These are phyloP conservation scores for Penicillium mononematosum DNA, from an alignment of 495 filamentous ascomycete genomes.

Conservation along the genomic window DNA sequence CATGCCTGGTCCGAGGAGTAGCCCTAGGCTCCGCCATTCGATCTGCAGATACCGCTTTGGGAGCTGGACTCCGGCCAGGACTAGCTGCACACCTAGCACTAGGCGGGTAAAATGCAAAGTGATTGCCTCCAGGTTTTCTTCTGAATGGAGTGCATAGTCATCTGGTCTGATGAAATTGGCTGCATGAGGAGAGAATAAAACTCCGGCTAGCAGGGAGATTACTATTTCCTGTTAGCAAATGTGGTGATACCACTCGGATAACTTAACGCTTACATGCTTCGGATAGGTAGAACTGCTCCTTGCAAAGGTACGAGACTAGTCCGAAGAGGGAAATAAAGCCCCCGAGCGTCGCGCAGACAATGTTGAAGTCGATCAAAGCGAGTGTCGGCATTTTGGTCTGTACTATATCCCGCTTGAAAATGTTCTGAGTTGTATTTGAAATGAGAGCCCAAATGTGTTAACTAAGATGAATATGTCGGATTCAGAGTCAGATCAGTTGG, in stretches of 20 bases:
- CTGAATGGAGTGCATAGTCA: constrained; percentile 68
- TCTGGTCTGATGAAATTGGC: constrained; percentile 74
- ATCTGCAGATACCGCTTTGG: constrained; percentile 77
- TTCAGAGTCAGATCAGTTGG: not conserved
- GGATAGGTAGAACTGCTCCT: constrained; percentile 87
- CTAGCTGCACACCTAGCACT: constrained; percentile 87
- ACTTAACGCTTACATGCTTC: constrained; percentile 69
- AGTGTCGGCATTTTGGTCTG: constrained; percentile 70
- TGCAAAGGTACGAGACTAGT: constrained; percentile 82
- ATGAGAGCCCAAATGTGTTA: not conserved
- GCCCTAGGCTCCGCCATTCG: constrained; percentile 75
- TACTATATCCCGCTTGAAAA: not conserved
- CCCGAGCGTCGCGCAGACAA: constrained; percentile 76
- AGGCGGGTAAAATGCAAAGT: constrained; percentile 85
- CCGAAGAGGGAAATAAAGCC: constrained; percentile 88
- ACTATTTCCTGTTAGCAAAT: constrained; percentile 47
- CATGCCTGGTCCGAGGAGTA: constrained; percentile 87
- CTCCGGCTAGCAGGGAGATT: constrained; percentile 77
- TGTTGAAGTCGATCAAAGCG: constrained; percentile 81
- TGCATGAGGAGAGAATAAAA: constrained; percentile 74
- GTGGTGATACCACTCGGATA: not conserved
- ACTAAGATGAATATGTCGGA: not conserved
- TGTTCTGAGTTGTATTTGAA: not conserved
- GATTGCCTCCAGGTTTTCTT: constrained; percentile 57
- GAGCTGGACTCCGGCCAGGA: constrained; percentile 87